Evolutionary conservation across 2,329 filamentous ascomycete species (phyloP), one percentile per base, ranked within the genome.

Genomic region (Trematosphaeria pertusa): DNA sequence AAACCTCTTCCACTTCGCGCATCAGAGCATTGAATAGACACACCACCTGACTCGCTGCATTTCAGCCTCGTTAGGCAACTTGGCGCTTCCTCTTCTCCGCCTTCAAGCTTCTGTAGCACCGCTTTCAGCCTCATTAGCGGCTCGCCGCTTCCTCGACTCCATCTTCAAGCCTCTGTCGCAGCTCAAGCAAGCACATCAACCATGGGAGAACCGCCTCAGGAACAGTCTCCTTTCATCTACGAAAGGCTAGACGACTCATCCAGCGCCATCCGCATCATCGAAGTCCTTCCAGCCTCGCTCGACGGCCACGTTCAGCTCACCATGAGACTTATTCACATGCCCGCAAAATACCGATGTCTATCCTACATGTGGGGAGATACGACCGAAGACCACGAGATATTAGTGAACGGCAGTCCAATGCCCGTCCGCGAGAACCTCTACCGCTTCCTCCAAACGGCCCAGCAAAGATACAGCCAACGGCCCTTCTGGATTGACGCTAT

Each of bases 401-500:
- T 28, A 28, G 12, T 28, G 8, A 28, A 28, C 24, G 24, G 24
- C 12, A 12, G 8, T 28, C 7, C 8, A 7, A 8, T 28, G 7
- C 24, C 8, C 12, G 24, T 28, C 7, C 24, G 24, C 24, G 8
- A 12, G 8, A 28, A 28, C 12, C 24, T 28, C 12, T 12, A 28
- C 12, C 8, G 24, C 8, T 28, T 28, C 12, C 12, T 28, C 8
- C 7, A 28, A 12, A 28, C 12, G 24, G 24, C 24, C 12, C 24
- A 12, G 7, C 7, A 8, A 28, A 7, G 24, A 7, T 28, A 8
- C 24, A 7, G 8, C 7, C 8, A 12, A 7, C 7, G 7, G 12
- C 12, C 24, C 7, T 12, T 28, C 12, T 37, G 35, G 35, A 37
- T 45, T 10, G 49, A 52, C 18, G 37, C 33, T 14, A 37, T 52